Evolutionary conservation across 2,329 filamentous ascomycete species (phyloP), one percentile per base, ranked within the genome.

Genomic region (Bisporella sp.): DNA sequence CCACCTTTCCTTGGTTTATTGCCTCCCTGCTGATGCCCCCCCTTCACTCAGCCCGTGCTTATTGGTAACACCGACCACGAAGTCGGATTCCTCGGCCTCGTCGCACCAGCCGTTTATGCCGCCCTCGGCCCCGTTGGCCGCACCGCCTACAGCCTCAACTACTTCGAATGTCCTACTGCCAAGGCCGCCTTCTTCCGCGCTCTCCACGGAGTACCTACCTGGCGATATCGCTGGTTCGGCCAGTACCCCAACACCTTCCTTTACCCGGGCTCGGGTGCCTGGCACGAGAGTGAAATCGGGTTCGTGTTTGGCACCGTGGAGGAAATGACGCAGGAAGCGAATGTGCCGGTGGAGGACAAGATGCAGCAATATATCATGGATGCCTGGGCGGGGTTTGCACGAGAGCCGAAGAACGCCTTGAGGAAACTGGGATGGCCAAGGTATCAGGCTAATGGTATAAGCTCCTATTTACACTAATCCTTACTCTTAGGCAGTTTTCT

Each of bases 161-260:
- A 12, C 13, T 35, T 13, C n/a, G 6, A 31, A 37, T 39, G 2
- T 21, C 4, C 30, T 6, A 29, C 12, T 48, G 29, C 43, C 29
- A 32, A 31, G 11, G 6, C 28, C 13, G 1, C 28, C 31, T 48
- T 9, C 21, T 41, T 49, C 30, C 55, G 55, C 28, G 50, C 45
- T 5, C 49, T 45, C 28, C 43, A 41, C 8, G 46, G 50, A 13
- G 45, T 53, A 9, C 50, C 52, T 39, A 60, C 55, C 5, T 60
- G 47, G 46, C 59, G 66, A 31, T 68, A 67, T 48, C 57, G 59
- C 41, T 68, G 64, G 51, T 53, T 62, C 11, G 65, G 64, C 6
- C 57, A 62, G 40, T 68, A 66, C 46, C 55, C 60, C 8, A 67
- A 67, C 44, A 58, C 64, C 46, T 59, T 54, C 5, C 57, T 66